phyloP scores from a whole-genome alignment of 192 early-diverging fungal genomes.

The Linnemannia schmuckeri region DNA sequence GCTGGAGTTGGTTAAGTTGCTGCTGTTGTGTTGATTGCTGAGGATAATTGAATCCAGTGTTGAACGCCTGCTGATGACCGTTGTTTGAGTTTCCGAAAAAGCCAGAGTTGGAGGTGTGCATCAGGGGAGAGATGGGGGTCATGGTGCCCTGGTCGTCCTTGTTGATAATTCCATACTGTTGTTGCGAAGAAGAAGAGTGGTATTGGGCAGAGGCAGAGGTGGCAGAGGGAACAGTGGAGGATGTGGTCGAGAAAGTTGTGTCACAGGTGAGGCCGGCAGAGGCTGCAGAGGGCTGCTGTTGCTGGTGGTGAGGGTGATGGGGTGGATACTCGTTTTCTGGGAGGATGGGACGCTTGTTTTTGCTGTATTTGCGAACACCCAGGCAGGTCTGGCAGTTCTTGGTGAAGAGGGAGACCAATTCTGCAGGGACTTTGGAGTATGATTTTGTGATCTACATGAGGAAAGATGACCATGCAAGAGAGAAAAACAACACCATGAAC shows the following conservation, averaged over 20 bases:
- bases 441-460: constrained; percentile 28
- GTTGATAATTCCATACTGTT: constrained; percentile 28
- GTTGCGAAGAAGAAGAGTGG: neutral
- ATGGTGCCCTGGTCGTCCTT: constrained; percentile 36
- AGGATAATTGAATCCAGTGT: neutral
- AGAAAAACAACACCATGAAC: neutral
- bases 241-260: constrained; percentile 11
- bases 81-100: constrained; percentile 22
- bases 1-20: constrained; percentile 9
- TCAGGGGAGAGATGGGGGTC: constrained; percentile 49
- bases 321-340: constrained; percentile 21
- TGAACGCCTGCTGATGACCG: neutral
- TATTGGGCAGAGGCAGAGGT: neutral
- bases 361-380: constrained; percentile 35
- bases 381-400: constrained; percentile 35
- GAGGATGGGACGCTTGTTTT: constrained; percentile 29
- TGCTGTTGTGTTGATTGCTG: constrained; percentile 1
- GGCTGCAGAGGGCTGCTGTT: constrained; percentile 1
- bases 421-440: constrained; percentile 31
- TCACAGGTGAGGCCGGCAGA: constrained; percentile 9
- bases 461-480: neutral
- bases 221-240: constrained; percentile 11
- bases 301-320: constrained; percentile 25
- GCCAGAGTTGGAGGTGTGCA: constrained; percentile 29
- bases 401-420: constrained; percentile 32